Percentiles rank a stretch among this genome's conserved stretches.
Conservation (phyloP, 2,329 filamentous ascomycete species). For the Xylariaceae sp. region DNA sequence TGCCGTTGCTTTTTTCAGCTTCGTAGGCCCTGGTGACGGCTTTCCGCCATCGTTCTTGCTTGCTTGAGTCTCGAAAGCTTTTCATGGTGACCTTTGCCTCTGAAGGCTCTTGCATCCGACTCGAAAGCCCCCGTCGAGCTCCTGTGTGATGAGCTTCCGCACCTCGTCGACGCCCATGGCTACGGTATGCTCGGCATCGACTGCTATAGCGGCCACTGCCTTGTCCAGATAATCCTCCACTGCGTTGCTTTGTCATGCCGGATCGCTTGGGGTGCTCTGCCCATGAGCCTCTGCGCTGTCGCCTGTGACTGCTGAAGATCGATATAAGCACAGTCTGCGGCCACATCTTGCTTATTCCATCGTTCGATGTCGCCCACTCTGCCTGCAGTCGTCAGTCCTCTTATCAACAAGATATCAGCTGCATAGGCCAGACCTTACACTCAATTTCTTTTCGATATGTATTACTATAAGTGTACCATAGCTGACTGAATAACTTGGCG, state of each 20-base stretch:
- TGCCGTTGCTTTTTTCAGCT: conserved; percentile 1
- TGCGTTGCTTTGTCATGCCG: too few species aligned
- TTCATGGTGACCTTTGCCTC: conserved; percentile 5
- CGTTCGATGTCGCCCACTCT: not conserved
- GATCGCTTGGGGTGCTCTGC: conserved; percentile 5
- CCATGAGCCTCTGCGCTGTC: conserved; percentile 1
- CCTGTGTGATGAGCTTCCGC: too few species aligned
- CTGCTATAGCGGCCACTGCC: too few species aligned
- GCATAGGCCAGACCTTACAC: too few species aligned
- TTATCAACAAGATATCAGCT: too few species aligned
- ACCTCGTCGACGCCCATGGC: too few species aligned
- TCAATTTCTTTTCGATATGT: too few species aligned
- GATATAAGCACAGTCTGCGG: conserved; percentile 2
- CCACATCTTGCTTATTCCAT: conserved; percentile 3
- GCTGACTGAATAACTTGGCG: too few species aligned
- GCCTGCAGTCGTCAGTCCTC: not conserved
- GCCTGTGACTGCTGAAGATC: not conserved
- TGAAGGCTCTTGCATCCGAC: conserved; percentile 5
- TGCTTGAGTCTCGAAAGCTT: conserved; percentile 4
- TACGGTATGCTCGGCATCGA: too few species aligned
- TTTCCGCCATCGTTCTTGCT: conserved; percentile 10
- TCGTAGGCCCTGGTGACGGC: conserved; percentile 6
- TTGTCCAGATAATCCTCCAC: too few species aligned
- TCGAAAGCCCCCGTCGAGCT: too few species aligned
- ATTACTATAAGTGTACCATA: too few species aligned